These are phyloP conservation scores for Trichoderma oligosporum DNA, from an alignment of 2,329 filamentous ascomycete species.

Conservation along the genomic window DNA sequence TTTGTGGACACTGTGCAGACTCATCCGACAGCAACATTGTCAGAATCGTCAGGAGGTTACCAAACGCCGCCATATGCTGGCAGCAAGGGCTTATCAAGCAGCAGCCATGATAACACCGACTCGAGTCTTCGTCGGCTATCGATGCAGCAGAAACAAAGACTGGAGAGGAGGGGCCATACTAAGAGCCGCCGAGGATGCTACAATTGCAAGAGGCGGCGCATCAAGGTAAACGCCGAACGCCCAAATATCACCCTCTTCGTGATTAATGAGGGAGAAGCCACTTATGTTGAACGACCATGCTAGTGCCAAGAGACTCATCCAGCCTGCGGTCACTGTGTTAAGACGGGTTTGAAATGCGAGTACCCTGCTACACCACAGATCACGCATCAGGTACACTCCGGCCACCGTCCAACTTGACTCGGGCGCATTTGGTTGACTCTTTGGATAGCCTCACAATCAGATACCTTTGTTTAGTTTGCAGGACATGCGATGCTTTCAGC, in stretches of 20 bases:
- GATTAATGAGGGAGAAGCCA: background rate
- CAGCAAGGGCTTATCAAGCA: slow-evolving; percentile 25
- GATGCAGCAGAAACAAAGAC: slow-evolving; percentile 35
- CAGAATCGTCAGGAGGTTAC: slow-evolving; percentile 31
- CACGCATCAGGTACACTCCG: slow-evolving; percentile 44
- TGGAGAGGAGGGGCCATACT: slow-evolving; percentile 59
- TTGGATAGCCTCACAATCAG: slow-evolving; percentile 49
- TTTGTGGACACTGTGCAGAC: slow-evolving; percentile 23
- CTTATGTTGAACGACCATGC: background rate
- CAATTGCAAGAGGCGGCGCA: slow-evolving; percentile 63
- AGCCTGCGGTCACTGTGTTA: slow-evolving; percentile 59
- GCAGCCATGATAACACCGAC: slow-evolving; percentile 13
- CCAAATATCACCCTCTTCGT: background rate
- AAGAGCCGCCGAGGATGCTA: slow-evolving; percentile 64
- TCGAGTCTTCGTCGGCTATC: slow-evolving; percentile 20
- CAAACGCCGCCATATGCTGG: slow-evolving; percentile 32
- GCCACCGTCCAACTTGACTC: background rate
- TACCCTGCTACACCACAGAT: slow-evolving; percentile 54
- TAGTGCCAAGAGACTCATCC: slow-evolving; percentile 65
- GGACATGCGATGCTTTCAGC: slow-evolving; percentile 67
- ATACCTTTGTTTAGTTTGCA: slow-evolving; percentile 57
- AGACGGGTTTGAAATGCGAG: slow-evolving; percentile 59
- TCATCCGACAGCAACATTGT: slow-evolving; percentile 21
- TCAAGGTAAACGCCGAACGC: slow-evolving; percentile 46
- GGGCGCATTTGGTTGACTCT: background rate